Conservation (phyloP, 768 basidiomycete species). For the Mrakia hoshinonis region DNA sequence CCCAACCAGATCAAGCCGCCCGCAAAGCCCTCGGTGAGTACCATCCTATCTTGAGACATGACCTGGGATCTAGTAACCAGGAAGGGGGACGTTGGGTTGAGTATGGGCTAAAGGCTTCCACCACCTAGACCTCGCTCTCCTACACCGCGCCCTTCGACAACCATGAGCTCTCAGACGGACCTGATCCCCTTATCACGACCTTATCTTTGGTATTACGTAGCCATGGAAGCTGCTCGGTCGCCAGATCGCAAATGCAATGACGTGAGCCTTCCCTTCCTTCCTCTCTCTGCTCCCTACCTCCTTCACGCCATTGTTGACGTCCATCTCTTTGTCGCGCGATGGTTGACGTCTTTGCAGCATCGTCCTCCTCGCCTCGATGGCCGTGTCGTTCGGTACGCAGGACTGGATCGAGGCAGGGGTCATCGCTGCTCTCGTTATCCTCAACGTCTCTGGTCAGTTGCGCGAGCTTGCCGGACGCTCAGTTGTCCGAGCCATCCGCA, state of each 20-base stretch:
- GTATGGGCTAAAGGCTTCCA: too few relatives aligned
- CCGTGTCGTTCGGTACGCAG: slow-evolving; percentile 28
- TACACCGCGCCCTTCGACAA: too few relatives aligned
- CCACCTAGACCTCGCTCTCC: too few relatives aligned
- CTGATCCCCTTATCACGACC: too few relatives aligned
- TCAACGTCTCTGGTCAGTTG: slow-evolving; percentile 36
- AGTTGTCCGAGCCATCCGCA: background rate
- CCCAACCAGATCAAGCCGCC: slow-evolving; percentile 40
- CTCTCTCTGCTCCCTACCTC: too few relatives aligned
- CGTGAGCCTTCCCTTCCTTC: slow-evolving; percentile 31
- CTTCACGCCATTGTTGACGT: too few relatives aligned
- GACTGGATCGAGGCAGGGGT: slow-evolving; percentile 33
- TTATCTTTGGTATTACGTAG: slow-evolving; percentile 31
- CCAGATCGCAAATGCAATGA: slow-evolving; percentile 45
- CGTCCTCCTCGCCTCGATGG: background rate
- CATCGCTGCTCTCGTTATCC: slow-evolving; percentile 40
- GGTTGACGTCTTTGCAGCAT: too few relatives aligned
- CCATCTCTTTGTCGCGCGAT: too few relatives aligned
- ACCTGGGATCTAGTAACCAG: too few relatives aligned
- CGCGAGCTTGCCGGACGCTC: too few relatives aligned
- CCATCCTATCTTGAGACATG: too few relatives aligned
- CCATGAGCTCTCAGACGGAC: slow-evolving; percentile 24
- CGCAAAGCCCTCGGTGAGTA: slow-evolving; percentile 32
- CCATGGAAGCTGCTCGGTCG: slow-evolving; percentile 30
- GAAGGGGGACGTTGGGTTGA: too few relatives aligned